Evolutionary conservation across 2,329 filamentous ascomycete species (phyloP), one percentile per base, ranked within the genome.

Genomic region (Arthrobotrys sphaeroides): DNA sequence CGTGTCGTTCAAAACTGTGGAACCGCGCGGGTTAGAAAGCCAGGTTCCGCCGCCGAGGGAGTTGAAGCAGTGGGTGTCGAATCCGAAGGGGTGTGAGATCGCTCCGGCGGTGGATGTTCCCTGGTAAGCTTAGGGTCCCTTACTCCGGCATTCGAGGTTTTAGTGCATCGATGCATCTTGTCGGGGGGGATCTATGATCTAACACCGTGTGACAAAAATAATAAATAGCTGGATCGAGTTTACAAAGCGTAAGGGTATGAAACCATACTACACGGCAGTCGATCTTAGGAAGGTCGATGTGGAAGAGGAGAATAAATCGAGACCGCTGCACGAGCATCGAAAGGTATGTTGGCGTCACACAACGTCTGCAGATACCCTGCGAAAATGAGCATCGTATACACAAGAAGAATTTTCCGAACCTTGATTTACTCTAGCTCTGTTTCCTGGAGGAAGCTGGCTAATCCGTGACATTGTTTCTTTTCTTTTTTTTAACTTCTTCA

Each of bases 271-370:
- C 38, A 69, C 57, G 1, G 72, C 53, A 2, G 64, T 75, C 18
- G 72, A 75, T 28, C 59, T 75, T 40, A 49, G 72, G 49, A 75
- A 75, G n/a, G 57, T 75, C 13, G 64, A 75, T 40, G 65, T 75
- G 6, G 72, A 69, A 7, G 72, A 68, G 13, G 55, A 62, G 40
- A 75, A 75, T 42, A 60, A 43, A 28, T 64, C 72, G 16, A 57
- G 42, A 59, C 72, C 72, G 10, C 57, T 65, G 10, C 72, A 75
- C 42, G 59, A 75, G 33, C 47, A 69, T 38, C 57, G 64, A 36
- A 68, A 75, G 49, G 72, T 75, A 43, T 24, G 64, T 59, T 42
- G 31, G 18, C 12, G 51, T 55, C 22, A 38, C 51, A 38, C 31
- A 55, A 12, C 16, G 22, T 36, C 47, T 36, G 47, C 47, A 22